These are phyloP conservation scores for Schizochytrium sp. DNA, from an alignment of 108 stramenopile species.

Conservation along the genomic window DNA sequence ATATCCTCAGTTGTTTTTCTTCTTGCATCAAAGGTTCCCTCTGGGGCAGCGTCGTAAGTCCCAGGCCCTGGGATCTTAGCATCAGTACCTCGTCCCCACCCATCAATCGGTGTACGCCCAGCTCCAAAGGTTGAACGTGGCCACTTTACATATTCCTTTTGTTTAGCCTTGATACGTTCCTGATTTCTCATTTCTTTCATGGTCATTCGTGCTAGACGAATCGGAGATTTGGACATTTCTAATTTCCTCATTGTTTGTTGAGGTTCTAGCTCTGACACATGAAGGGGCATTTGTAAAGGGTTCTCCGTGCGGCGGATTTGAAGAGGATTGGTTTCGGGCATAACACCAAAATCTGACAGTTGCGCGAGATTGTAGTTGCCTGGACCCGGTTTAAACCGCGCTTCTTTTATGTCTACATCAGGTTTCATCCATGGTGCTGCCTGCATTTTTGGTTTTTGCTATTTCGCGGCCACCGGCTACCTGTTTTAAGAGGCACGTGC, in stretches of 20 bases:
- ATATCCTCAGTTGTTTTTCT: neutral
- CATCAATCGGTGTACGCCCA: neutral
- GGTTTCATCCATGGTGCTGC: conserved; percentile 40
- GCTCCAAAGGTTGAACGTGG: conserved; percentile 34
- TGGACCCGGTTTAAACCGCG: conserved; percentile 20
- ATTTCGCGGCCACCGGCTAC: neutral
- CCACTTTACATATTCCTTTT: neutral
- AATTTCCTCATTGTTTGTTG: conserved; percentile 1
- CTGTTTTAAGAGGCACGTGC: neutral
- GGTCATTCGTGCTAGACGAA: neutral
- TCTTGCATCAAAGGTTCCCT: conserved; percentile 53
- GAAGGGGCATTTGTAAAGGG: neutral
- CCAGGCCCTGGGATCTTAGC: conserved; percentile 12
- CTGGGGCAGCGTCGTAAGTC: neutral
- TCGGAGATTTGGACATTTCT: neutral
- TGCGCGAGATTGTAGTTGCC: neutral
- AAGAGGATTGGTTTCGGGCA: neutral
- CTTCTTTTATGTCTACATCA: neutral
- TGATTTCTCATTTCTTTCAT: neutral
- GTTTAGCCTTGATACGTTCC: neutral
- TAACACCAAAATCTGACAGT: conserved; percentile 12
- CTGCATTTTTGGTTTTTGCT: neutral
- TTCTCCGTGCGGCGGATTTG: neutral
- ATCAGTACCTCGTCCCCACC: conserved; percentile 29
- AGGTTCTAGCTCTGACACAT: neutral